Percentiles rank a stretch among this genome's conserved stretches.
phyloP scores from a whole-genome alignment of 208 protist species.

The Trypanosoma theileri region DNA sequence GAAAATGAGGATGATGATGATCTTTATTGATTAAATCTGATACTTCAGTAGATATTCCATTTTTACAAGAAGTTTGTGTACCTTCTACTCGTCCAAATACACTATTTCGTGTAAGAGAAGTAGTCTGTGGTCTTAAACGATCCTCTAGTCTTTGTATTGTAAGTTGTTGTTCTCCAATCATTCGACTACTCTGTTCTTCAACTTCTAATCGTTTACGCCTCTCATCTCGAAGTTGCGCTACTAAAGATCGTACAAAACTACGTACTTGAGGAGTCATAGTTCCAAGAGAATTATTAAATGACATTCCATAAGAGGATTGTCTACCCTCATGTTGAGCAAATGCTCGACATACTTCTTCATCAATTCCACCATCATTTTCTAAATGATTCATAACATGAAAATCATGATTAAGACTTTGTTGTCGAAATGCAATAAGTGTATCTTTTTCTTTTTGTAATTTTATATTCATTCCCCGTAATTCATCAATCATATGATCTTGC shows the following conservation, averaged over 20 bases:
- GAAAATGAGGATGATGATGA: too few relatives aligned
- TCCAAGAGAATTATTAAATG: slow-evolving; percentile 10
- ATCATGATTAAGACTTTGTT: slow-evolving; percentile 35
- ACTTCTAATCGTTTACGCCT: slow-evolving; percentile 33
- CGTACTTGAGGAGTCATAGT: slow-evolving; percentile 29
- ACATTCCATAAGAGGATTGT: background rate
- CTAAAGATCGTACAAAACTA: slow-evolving; percentile 43
- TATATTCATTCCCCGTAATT: slow-evolving; percentile 33
- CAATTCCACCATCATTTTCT: slow-evolving; percentile 23
- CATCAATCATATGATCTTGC: slow-evolving; percentile 51
- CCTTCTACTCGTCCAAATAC: slow-evolving; percentile 13
- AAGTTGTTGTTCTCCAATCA: slow-evolving; percentile 39
- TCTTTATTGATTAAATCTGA: background rate
- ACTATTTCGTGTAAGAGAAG: slow-evolving; percentile 1
- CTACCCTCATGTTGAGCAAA: slow-evolving; percentile 21
- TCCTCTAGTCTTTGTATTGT: slow-evolving; percentile 36
- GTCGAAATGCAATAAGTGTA: slow-evolving; percentile 31
- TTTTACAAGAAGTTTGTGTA: background rate
- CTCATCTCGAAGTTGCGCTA: slow-evolving; percentile 44
- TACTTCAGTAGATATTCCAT: background rate
- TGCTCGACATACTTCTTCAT: slow-evolving; percentile 27
- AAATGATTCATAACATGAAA: slow-evolving; percentile 17
- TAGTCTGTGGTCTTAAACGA: slow-evolving; percentile 22
- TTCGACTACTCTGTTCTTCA: slow-evolving; percentile 41
- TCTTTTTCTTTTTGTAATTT: slow-evolving; percentile 33